Evolutionary conservation across 257 asterid genomes (phyloP), one percentile per base, ranked within the genome.

Genomic region (Penstemon davidsonii): DNA sequence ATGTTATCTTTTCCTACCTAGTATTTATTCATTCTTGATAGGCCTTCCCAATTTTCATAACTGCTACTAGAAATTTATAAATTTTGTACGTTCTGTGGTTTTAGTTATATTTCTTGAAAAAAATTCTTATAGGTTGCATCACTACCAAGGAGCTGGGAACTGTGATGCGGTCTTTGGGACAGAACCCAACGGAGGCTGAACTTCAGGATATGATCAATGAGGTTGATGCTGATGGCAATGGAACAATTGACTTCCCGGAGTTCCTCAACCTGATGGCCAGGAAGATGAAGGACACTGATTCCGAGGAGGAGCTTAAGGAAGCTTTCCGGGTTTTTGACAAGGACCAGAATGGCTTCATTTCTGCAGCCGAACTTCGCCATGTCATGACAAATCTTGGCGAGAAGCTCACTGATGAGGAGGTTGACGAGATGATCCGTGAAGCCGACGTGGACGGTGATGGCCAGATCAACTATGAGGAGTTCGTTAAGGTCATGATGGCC

Each of bases 401-500:
- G 92, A 89, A 89, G 78, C 96, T 89, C 55, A 85, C 96, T 0
- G 95, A 87, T 11, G 96, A 89, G 65, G 96, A 89, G 82, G 96
- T 89, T 43, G 96, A 89, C 19, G 95, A 89, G 87, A 89, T 89
- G 95, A 85, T 89, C 69, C 95, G 96, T 9, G 96, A 87, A 77
- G 96, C 96, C 36, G 96, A 89, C 58, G 92, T 87, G 59, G 96
- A 89, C 64, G 96, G 96, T 38, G 96, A 89, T 66, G 96, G 96
- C 15, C 96, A 89, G 85, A 89, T 89, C 82, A 87, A 87, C 84
- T 89, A 87, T 39, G 95, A 89, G 69, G 96, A 89, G 87, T 89
- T 89, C 49, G 92, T 87, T 78, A 89, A 85, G 92, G 90, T 89
- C 79, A 89, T 89, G 96, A 89, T 89, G 96, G 96, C 96, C 82